Evolutionary conservation across 768 basidiomycete species (phyloP).

Genomic region (Phallus indusiatus): DNA sequence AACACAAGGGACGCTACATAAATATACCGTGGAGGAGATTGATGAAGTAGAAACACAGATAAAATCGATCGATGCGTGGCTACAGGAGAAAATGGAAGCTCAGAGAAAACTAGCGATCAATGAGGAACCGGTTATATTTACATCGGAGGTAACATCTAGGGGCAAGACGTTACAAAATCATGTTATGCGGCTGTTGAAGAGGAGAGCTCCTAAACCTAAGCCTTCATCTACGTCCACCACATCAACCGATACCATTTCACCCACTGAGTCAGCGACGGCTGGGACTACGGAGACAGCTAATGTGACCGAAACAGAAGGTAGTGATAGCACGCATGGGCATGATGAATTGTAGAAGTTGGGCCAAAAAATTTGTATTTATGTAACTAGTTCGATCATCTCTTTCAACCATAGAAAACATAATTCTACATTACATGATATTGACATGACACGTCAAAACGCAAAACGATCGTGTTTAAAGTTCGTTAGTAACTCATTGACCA

Average conservation of each 20-base stretch:
- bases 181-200: slow-evolving; percentile 55
- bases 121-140: slow-evolving; percentile 81
- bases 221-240: slow-evolving; percentile 37
- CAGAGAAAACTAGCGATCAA: slow-evolving; percentile 67
- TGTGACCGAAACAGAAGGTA: not conserved
- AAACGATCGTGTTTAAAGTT: no score
- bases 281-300: not conserved
- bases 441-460: no score
- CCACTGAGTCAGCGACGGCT: not conserved
- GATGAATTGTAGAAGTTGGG: not conserved
- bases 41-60: slow-evolving; percentile 67
- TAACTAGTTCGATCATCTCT: not conserved
- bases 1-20: slow-evolving; percentile 51
- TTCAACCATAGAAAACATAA: no score
- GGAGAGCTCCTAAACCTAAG: slow-evolving; percentile 57
- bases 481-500: not conserved
- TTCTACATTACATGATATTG: no score
- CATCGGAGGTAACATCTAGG: slow-evolving; percentile 75
- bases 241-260: slow-evolving; percentile 2
- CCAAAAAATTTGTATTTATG: not conserved
- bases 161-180: slow-evolving; percentile 74
- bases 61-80: slow-evolving; percentile 76
- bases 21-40: slow-evolving; percentile 84
- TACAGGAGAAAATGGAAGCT: slow-evolving; percentile 70
- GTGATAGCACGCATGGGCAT: not conserved